A percentile compares a stretch with the other conserved stretches of the same genome.
These are phyloP conservation scores for Kurtzmaniella fragi DNA, from an alignment of 805 yeast species.

Conservation along the genomic window DNA sequence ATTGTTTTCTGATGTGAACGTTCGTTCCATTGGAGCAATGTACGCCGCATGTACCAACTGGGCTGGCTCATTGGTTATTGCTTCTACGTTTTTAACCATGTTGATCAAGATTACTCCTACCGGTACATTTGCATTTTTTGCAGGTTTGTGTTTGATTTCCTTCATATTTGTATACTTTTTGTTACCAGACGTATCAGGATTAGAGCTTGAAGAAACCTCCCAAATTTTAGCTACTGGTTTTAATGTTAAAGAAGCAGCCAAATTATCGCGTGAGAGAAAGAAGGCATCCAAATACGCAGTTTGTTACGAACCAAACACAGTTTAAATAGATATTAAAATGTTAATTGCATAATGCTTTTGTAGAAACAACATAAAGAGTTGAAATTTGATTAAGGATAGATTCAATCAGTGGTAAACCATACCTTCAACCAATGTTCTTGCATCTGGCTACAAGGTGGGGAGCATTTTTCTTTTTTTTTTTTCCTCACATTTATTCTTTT, in stretches of 20 bases:
- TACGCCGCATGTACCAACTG: constrained; percentile 91
- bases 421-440: too few species aligned
- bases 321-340: not conserved
- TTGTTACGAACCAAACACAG: not conserved
- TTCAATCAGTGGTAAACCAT: too few species aligned
- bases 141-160: constrained; percentile 71
- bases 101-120: constrained; percentile 88
- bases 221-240: constrained; percentile 78
- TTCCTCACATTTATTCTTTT: not conserved
- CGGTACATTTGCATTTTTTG: constrained; percentile 90
- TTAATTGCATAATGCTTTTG: not conserved
- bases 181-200: constrained; percentile 88
- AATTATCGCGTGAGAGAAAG: constrained; percentile 33
- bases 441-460: too few species aligned
- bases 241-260: constrained; percentile 57
- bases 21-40: constrained; percentile 88
- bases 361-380: not conserved
- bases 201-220: constrained; percentile 89
- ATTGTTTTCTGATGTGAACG: constrained; percentile 82
- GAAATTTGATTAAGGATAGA: too few species aligned
- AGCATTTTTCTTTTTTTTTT: too few species aligned
- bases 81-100: constrained; percentile 93
- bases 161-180: constrained; percentile 73
- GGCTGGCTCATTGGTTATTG: constrained; percentile 89
- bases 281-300: constrained; percentile 13